phyloP scores from a whole-genome alignment of 2,329 filamentous ascomycete genomes.

The Septoria linicola region DNA sequence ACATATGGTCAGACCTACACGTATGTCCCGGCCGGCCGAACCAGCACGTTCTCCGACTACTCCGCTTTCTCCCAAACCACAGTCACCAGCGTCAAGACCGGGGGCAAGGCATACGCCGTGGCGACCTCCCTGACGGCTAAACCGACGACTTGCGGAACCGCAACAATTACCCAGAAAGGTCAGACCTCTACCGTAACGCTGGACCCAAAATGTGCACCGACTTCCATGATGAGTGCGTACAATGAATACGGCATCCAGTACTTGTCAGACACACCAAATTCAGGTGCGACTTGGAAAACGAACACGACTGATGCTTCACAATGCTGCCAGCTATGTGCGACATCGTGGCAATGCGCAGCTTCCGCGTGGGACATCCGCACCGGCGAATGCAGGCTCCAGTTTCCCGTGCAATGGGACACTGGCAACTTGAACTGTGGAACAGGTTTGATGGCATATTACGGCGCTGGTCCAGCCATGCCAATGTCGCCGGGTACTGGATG shows the following conservation, averaged over 20 bases:
- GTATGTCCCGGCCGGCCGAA: constrained; percentile 27
- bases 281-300: constrained; percentile 32
- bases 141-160: constrained; percentile 26
- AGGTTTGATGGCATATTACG: constrained; percentile 32
- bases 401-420: constrained; percentile 27
- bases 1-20: constrained; percentile 34
- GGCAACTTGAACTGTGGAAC: constrained; percentile 35
- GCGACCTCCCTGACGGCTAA: constrained; percentile 30
- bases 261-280: constrained; percentile 26
- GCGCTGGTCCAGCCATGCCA: constrained; percentile 32
- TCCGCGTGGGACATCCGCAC: constrained; percentile 35
- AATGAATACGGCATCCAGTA: constrained; percentile 34
- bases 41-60: constrained; percentile 34
- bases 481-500: constrained; percentile 36
- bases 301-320: constrained; percentile 32
- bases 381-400: constrained; percentile 32
- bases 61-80: constrained; percentile 34
- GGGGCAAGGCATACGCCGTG: constrained; percentile 35
- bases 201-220: constrained; percentile 35
- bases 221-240: constrained; percentile 32
- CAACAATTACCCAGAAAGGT: constrained; percentile 24
- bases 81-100: constrained; percentile 33
- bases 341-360: constrained; percentile 31
- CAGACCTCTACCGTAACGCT: constrained; percentile 30
- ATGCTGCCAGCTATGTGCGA: constrained; percentile 38